phyloP scores from a whole-genome alignment of 2,329 filamentous ascomycete species.

The Colletotrichum sidae region DNA sequence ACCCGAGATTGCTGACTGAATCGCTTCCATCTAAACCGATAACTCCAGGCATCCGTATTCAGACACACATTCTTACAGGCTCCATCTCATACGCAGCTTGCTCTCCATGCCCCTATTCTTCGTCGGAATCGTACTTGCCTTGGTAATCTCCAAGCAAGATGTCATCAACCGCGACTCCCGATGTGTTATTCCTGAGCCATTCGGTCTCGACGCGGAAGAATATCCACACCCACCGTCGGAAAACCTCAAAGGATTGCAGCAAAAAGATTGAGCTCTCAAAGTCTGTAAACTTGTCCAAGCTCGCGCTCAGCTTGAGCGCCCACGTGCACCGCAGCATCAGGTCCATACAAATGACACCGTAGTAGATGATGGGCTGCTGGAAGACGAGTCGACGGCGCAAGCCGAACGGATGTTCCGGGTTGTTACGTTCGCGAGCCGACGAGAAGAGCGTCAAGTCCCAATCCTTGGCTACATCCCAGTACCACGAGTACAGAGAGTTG shows the following conservation, averaged over 20 bases:
- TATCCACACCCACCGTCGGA: conserved; percentile 94
- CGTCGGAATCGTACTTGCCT: conserved; percentile 61
- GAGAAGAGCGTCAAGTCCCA: conserved; percentile 93
- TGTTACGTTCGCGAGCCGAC: conserved; percentile 64
- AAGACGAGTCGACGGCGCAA: conserved; percentile 82
- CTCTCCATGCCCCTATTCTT: conserved; percentile 25
- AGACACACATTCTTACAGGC: conserved; percentile 31
- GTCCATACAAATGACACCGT: conserved; percentile 82
- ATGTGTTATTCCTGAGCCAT: conserved; percentile 73
- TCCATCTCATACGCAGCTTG: conserved; percentile 10
- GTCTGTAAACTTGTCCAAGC: conserved; percentile 86
- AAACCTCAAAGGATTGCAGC: conserved; percentile 87
- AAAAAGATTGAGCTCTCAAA: conserved; percentile 90
- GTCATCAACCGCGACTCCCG: conserved; percentile 72
- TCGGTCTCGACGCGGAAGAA: conserved; percentile 96
- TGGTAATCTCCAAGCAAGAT: conserved; percentile 80
- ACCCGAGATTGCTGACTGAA: conserved; percentile 3
- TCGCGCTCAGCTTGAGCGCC: conserved; percentile 86
- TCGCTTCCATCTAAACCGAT: conserved; percentile 20
- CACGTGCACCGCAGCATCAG: conserved; percentile 88
- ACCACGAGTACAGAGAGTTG: conserved; percentile 96
- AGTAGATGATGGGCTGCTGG: conserved; percentile 80
- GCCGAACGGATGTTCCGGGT: conserved; percentile 78
- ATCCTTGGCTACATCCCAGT: conserved; percentile 96
- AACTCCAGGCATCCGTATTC: conserved; percentile 26